Base-by-base conservation (phyloP, 1,139 yeast species). In the Suhomyces atakaporum region DNA sequence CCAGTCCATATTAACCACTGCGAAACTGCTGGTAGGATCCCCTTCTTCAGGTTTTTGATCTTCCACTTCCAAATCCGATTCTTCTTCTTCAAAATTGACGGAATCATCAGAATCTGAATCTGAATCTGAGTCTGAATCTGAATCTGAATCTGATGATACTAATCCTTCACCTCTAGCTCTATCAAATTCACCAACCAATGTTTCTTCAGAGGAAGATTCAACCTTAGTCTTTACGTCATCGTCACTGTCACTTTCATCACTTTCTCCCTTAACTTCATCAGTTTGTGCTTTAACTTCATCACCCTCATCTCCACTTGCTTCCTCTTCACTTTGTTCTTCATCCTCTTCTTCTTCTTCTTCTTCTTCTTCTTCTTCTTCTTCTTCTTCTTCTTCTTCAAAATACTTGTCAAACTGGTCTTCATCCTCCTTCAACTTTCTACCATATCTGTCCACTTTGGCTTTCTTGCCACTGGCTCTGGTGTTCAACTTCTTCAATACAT, bases 1-100 rank as follows among this genome's bases (percentile, higher is more conserved):
- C 98, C 98, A 94, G 57, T 94, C 98, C 76, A 94, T 72, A 54
- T 94, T 94, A 21, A 94, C 98, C 2, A 84, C 96, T 0, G 98
- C 98, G 56, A 94, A 73, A 5, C 86, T 68, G 24, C 68, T 66
- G 0, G 95, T 74, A 19, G 96, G 96, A 2, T 90, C 97, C 28
- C 96, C 95, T 42, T 80, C 82, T 34, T 86, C 92, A 9, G 94
- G 85, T 39, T 77, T 74, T 22, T 66, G 69, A 16, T 72, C 76
- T 47, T 81, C 90, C 3, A 69, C 47, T 44, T 80, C 87, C 15
- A 72, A 58, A 16, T 77, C 86, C 2, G 73, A 63, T 36, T 75
- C 82, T 16, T 72, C 82, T 9, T 42, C 49, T 8, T 47, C 53
- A 15, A 43, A 43, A 5, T 38, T 47, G 5, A 47, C 61, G 11